Base-by-base conservation (phyloP, 129 eudicot species). In the Chrysanthemum makinoi region DNA sequence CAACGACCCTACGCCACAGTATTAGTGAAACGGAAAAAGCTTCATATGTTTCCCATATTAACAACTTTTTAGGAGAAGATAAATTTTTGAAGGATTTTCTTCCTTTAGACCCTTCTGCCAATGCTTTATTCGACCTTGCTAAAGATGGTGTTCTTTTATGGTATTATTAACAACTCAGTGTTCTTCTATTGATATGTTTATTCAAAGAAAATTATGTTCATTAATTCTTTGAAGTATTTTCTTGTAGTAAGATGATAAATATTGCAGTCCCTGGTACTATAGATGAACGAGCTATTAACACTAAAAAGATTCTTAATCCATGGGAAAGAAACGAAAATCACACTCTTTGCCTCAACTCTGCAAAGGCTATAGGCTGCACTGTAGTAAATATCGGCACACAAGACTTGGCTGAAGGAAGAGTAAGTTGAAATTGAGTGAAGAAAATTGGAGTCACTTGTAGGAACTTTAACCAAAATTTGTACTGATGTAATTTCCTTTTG, bases 251-350 rank as follows among this genome's bases (percentile, higher is more conserved):
- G 86, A 76, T 86, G 65, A 86, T 86, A 47, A 86, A 86, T 59
- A 68, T 86, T 61, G 91, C 91, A 63, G 88, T 86, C 68, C 88
- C 88, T 35, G 86, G 86, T 61, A 86, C 91, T 6, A 86, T 86
- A 80, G 91, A 86, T 26, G 91, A 86, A 56, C 81, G 91, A 46
- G 88, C 91, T 65, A 86, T 86, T 62, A 86, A 86, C 62, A 86
- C 91, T 10, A 86, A 86, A 39, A 54, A 65, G 44, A 71, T 72
- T 28, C 87, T 85, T 73, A 85, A 85, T 74, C 87, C 87, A 22
- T 85, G 90, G 90, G 90, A 85, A 71, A 70, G 76, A 74, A 85
- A 85, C 69, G 89, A 84, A 69, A 84, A 84, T 72, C 89, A 84
- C 66, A 84, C 83, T 14, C 85, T 84, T 73, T 84, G 89, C 63